These are phyloP conservation scores for Dendrothele bispora DNA, from an alignment of 768 basidiomycete species.

Conservation along the genomic window DNA sequence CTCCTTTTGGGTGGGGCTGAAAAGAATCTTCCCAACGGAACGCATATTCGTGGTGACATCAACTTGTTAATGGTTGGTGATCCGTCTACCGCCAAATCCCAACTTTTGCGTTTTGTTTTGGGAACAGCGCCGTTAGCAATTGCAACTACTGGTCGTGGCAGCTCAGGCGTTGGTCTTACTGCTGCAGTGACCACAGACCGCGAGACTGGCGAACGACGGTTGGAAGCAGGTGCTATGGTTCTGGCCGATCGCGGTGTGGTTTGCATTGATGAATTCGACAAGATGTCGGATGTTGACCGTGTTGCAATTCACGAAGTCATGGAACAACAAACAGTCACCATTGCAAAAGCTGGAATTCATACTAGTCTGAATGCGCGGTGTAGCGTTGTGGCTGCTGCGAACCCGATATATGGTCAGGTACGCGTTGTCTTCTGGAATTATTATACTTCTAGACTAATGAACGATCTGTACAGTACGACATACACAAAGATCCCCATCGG, in stretches of 20 bases:
- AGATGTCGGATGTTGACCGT: slow-evolving; percentile 98
- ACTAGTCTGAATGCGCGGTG: slow-evolving; percentile 97
- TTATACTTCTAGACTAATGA: slow-evolving; percentile 4
- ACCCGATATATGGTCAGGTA: slow-evolving; percentile 97
- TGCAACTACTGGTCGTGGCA: slow-evolving; percentile 96
- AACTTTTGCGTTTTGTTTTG: slow-evolving; percentile 93
- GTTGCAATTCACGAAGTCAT: slow-evolving; percentile 99
- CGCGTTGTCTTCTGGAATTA: slow-evolving; percentile 17
- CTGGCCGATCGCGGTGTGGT: slow-evolving; percentile 98
- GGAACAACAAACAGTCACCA: slow-evolving; percentile 99
- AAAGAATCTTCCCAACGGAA: slow-evolving; percentile 96
- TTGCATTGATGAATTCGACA: slow-evolving; percentile 99
- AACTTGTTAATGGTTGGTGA: slow-evolving; percentile 99
- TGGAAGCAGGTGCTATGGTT: slow-evolving; percentile 99
- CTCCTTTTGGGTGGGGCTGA: slow-evolving; percentile 95
- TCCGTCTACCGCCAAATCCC: slow-evolving; percentile 97
- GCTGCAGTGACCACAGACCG: slow-evolving; percentile 98
- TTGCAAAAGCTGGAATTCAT: slow-evolving; percentile 98
- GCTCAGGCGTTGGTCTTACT: slow-evolving; percentile 98
- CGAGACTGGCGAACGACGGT: slow-evolving; percentile 93
- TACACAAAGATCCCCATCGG: slow-evolving; percentile 98
- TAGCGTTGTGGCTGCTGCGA: slow-evolving; percentile 96
- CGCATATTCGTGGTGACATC: slow-evolving; percentile 99
- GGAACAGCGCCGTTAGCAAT: slow-evolving; percentile 96
- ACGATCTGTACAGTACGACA: slow-evolving; percentile 79